Conservation (phyloP, 164 flowering plant species). For the Macadamia integrifolia region DNA sequence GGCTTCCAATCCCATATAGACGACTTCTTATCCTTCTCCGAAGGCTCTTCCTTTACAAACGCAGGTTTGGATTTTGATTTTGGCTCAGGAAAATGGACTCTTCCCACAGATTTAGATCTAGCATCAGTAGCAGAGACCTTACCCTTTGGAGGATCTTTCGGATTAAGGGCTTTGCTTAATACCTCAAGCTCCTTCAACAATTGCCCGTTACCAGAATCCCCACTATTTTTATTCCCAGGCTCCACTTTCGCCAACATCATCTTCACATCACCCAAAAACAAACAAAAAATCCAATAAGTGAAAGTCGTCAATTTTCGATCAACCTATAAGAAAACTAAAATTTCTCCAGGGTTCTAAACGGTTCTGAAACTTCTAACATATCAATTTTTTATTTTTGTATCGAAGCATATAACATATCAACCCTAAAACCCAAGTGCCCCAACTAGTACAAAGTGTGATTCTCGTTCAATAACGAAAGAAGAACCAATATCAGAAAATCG, state of each 20-base stretch:
- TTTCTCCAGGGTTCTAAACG: too few relatives aligned
- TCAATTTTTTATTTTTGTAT: too few relatives aligned
- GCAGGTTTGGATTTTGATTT: slow-evolving; percentile 27
- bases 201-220: slow-evolving; percentile 39
- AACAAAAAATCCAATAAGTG: not conserved
- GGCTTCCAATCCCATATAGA: slow-evolving; percentile 84
- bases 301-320: too few relatives aligned
- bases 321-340: not conserved
- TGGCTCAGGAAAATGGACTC: slow-evolving; percentile 25
- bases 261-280: not conserved
- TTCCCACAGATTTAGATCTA: slow-evolving; percentile 39
- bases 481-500: too few relatives aligned
- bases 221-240: slow-evolving; percentile 39
- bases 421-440: too few relatives aligned
- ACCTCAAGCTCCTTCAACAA: slow-evolving; percentile 75
- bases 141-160: slow-evolving; percentile 28
- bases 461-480: too few relatives aligned
- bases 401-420: too few relatives aligned
- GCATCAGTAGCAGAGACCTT: slow-evolving; percentile 17
- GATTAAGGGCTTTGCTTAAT: slow-evolving; percentile 64
- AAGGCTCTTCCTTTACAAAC: slow-evolving; percentile 18
- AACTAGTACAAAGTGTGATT: too few relatives aligned
- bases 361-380: too few relatives aligned
- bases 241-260: slow-evolving; percentile 54
- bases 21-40: slow-evolving; percentile 45